Evolutionary conservation across 108 stramenopile genomes (phyloP).

Genomic region (Cyclotella distinguenda): DNA sequence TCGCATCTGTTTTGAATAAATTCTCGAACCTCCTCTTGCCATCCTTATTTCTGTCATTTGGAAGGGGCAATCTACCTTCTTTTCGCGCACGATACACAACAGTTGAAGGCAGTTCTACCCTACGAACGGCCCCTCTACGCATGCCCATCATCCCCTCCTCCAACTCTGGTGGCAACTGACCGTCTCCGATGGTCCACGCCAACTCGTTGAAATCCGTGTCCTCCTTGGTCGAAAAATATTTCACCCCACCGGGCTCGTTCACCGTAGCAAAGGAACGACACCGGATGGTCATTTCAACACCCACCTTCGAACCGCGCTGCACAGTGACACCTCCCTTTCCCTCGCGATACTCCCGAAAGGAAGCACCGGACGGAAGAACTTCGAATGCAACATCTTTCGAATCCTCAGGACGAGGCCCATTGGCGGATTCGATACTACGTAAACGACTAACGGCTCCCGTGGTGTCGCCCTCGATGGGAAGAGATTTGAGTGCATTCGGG

Average conservation of each 20-base stretch:
- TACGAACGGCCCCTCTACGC: constrained; percentile 45
- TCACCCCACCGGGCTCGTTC: constrained; percentile 74
- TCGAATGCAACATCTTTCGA: constrained; percentile 58
- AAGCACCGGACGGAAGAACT: constrained; percentile 55
- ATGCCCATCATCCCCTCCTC: constrained; percentile 76
- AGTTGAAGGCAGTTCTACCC: constrained; percentile 73
- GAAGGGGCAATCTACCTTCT: constrained; percentile 52
- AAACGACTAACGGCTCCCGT: constrained; percentile 54
- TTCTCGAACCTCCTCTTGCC: constrained; percentile 61
- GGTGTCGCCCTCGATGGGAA: constrained; percentile 62
- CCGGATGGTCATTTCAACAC: constrained; percentile 77
- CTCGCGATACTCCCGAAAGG: constrained; percentile 68
- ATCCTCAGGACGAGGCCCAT: constrained; percentile 58
- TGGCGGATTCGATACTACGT: constrained; percentile 53
- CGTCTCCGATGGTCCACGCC: constrained; percentile 68
- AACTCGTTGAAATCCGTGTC: constrained; percentile 80
- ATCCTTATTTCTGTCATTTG: constrained; percentile 67
- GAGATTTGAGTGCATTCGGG: constrained; percentile 48
- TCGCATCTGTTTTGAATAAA: constrained; percentile 80
- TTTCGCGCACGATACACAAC: constrained; percentile 62
- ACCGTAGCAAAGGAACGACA: constrained; percentile 68
- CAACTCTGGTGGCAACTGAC: constrained; percentile 55
- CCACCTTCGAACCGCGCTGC: constrained; percentile 61
- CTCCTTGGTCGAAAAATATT: constrained; percentile 65
- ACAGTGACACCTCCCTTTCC: constrained; percentile 60